Conservation (phyloP, 164 flowering plant genomes). For the Euptelea pleiosperma region DNA sequence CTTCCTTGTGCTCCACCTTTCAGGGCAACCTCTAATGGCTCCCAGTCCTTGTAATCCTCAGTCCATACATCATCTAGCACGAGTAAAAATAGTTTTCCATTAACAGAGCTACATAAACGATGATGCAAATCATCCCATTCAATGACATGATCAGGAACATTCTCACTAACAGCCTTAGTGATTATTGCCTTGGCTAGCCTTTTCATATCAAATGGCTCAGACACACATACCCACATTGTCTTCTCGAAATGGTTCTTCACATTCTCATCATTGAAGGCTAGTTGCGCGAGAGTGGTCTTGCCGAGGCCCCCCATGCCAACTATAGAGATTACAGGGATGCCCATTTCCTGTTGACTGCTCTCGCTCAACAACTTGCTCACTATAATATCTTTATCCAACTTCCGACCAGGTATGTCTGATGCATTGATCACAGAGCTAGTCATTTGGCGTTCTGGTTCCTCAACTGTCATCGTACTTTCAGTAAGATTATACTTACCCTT, state of each 20-base stretch:
- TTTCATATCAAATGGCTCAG: no score
- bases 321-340: conserved; percentile 11
- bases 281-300: conserved; percentile 26
- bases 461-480: not conserved
- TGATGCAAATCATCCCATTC: no score
- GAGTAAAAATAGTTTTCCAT: no score
- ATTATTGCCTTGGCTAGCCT: no score
- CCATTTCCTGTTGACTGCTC: not conserved
- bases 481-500: not conserved
- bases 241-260: no score
- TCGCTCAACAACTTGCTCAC: conserved; percentile 1
- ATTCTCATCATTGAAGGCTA: conserved; percentile 22
- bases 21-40: no score
- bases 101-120: no score
- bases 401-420: conserved; percentile 16
- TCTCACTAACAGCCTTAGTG: no score
- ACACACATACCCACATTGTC: no score
- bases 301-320: conserved; percentile 29
- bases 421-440: no score
- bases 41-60: conserved; percentile 1
- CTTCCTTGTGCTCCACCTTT: conserved; percentile 19
- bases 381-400: not conserved
- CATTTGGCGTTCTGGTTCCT: no score
- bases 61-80: conserved; percentile 28
- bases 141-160: no score